Base-by-base conservation (phyloP, 2,329 filamentous ascomycete genomes). In the Lasiodiplodia citricola region DNA sequence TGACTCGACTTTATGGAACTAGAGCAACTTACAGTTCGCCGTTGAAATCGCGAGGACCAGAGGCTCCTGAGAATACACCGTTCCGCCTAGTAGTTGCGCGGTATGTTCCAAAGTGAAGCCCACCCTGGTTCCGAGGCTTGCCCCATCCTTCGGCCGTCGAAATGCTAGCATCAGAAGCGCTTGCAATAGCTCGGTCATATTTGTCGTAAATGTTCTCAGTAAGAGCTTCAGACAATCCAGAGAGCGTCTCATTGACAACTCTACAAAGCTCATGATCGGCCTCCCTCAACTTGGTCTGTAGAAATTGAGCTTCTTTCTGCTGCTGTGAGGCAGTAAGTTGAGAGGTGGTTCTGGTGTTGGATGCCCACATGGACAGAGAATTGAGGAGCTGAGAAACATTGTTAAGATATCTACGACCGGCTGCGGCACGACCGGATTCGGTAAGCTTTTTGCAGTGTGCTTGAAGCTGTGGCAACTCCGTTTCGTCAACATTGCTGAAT, bases 361-460 rank as follows among this genome's bases (percentile, higher is more conserved):
- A 80, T 0, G 81, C 78, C 85, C 86, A 87, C 1, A 88, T 71
- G 10, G 75, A 80, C 63, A 90, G 76, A 0, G 86, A 88, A 37
- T 84, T 86, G 3, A 89, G 69, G 0, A 88, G 73, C 69, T 85
- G 83, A 52, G 78, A 81, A 3, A 89, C 65, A 37, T 80, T 82
- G 13, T 84, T 85, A 2, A 91, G 77, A 69, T 89, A 89, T 1
- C 75, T 76, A 10, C 81, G 81, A 62, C 81, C 85, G 21, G 77
- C 80, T 4, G 79, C 80, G 6, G 80, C 76, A 31, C 86, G 80
- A 8, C 82, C 82, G 37, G 79, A 77, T 67, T 87, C 84, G 0
- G 88, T 90, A 3, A 90, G 78, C 52, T 84, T 84, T 69, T 83
- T 85, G 66, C 87, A 89, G 71, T 91, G 88, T 0, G 79, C 79